Evolutionary conservation across 345 rosid species (phyloP), one percentile per base, ranked within the genome.

Genomic region (Dipteronia dyeriana): DNA sequence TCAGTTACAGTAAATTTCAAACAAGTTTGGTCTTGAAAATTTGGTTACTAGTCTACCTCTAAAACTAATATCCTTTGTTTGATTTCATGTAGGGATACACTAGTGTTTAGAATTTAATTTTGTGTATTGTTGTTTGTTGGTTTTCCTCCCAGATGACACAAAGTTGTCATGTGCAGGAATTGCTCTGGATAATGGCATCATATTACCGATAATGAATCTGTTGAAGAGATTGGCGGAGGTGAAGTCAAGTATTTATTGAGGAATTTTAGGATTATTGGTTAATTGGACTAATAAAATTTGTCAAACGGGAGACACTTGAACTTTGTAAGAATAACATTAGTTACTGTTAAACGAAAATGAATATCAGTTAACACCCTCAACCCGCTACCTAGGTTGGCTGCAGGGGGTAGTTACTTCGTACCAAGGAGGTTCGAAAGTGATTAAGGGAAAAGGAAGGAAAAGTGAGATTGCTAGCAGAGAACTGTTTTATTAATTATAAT

Each of bases 71-170:
- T 79, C 7, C 10, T 47, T 62, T 70, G 34, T 38, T 71, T 75
- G 63, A 75, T 85, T 71, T 82, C 45, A 77, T 86, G 85, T 91
- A 95, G 99, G 97, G 88, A 19, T 96, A 87, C 85, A 93, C 98
- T 1, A 91, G 96, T 67, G 1, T 86, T 76, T 82, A 94, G 89
- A 96, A 96, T 84, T 73, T 26, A 26, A 26, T 26, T 1, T 26
- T 26, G 26, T 26, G 26, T 0, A 26, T 1, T 26, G 26, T 26
- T 26, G 26, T 26, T 26, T 26, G 41, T 38, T 38, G 41, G 41
- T 56, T 39, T 66, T 56, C 29, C 20, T 38, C 19, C 60, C 74
- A 54, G 69, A 63, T 65, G 61, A 0, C 26, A 68, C 64, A 12
- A 60, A 12, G 45, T 39, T 68, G 63, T 72, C 31, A 23, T 76